Percentiles rank a stretch among this genome's conserved stretches.
Evolutionary conservation across 148 eudicot genomes (phyloP).

Genomic region (Rhododendron ovatum): DNA sequence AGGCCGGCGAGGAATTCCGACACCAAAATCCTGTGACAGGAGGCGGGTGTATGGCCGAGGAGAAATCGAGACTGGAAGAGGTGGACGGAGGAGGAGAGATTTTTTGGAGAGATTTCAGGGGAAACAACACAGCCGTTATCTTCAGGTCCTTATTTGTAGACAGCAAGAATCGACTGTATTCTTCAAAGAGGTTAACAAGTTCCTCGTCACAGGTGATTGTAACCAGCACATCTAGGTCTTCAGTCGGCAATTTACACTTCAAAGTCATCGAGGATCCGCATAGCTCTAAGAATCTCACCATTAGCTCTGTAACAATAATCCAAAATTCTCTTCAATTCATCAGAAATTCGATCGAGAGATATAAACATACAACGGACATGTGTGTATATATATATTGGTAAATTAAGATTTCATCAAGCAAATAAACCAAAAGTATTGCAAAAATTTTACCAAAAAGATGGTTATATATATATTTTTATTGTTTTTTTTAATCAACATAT

Average conservation of each 20-base stretch:
- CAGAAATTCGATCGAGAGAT: neutral
- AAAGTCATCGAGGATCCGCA: slow-evolving; percentile 44
- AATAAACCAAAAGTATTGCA: too few relatives aligned
- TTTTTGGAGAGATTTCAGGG: slow-evolving; percentile 17
- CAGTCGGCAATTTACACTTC: slow-evolving; percentile 65
- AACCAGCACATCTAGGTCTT: slow-evolving; percentile 65
- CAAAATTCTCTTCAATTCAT: neutral
- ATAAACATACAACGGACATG: too few relatives aligned
- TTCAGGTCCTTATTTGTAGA: slow-evolving; percentile 21
- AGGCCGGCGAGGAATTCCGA: neutral
- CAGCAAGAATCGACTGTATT: slow-evolving; percentile 34
- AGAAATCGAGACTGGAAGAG: neutral
- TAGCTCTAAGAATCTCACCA: slow-evolving; percentile 48
- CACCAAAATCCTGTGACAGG: neutral
- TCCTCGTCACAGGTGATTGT: slow-evolving; percentile 67
- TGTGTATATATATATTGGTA: too few relatives aligned
- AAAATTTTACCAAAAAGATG: too few relatives aligned
- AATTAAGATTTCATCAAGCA: too few relatives aligned
- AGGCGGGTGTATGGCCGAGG: neutral
- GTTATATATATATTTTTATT: too few relatives aligned
- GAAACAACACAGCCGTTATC: slow-evolving; percentile 51
- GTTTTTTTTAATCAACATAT: too few relatives aligned
- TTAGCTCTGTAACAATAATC: slow-evolving; percentile 8
- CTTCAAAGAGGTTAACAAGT: slow-evolving; percentile 53
- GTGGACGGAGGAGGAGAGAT: slow-evolving; percentile 30